Evolutionary conservation across 176 grass and related monocot species (phyloP), one percentile per base, ranked within the genome.

Genomic region (Calamus simplicifolius): DNA sequence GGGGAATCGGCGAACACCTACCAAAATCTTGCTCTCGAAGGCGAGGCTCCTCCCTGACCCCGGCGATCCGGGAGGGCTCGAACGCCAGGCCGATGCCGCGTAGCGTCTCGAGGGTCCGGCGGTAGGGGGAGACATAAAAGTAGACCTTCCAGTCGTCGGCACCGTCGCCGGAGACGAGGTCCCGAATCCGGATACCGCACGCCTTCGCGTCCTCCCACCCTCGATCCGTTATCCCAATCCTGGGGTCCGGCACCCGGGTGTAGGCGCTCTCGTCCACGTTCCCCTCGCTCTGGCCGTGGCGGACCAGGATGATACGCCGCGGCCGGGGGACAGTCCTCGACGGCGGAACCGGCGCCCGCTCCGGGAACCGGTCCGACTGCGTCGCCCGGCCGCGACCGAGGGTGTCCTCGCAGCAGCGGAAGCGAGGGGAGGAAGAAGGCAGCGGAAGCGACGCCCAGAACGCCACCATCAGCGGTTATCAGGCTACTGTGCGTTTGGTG

Each of bases 1-100:
- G 67, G 12, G 35, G 10, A 31, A 74, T 16, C 50, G 13, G 51
- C 49, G 53, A 57, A 25, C 26, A 52, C 78, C 27, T 1, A 92
- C 90, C 90, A 25, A 95, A 87, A 65, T 95, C 90, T 69, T 95
- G 86, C 68, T 95, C 91, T 1, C 90, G 74, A 29, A 95, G 62
- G 18, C 86, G 85, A 5, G 86, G 86, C 71, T 95, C 86, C 66
- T 95, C 82, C 18, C 79, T 75, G 16, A 95, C 82, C 14, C 89
- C 89, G 60, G 79, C 85, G 73, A 95, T 81, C 31, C 80, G 74
- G 51, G 59, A 56, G 5, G 70, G 66, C 65, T 95, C 80, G 35
- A 90, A 90, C 5, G 86, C 67, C 56, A 21, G 62, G 0, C 77
- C 90, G 19, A 95, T 58, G 15, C 90, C 82, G 25, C 74, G 63